A percentile compares a stretch with the other conserved stretches of the same genome.
These are phyloP conservation scores for Zanthoxylum bungeanum DNA, from an alignment of 345 rosid species.

Conservation along the genomic window DNA sequence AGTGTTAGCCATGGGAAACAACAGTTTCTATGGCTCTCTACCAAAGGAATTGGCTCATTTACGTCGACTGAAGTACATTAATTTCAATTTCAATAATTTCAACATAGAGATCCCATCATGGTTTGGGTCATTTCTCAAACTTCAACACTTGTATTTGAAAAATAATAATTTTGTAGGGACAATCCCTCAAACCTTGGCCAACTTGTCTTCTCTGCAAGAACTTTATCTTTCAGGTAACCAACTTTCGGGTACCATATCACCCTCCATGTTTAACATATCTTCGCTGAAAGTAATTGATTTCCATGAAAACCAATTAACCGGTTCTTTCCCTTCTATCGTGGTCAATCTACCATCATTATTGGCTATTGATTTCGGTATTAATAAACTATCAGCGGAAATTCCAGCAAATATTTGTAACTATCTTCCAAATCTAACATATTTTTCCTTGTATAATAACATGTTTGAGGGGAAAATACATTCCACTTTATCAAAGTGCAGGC, in stretches of 20 bases:
- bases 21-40: slow-evolving; percentile 13
- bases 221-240: background rate
- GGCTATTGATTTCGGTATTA: background rate
- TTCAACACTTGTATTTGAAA: background rate
- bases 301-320: background rate
- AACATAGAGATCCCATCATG: slow-evolving; percentile 10
- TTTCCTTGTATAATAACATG: background rate
- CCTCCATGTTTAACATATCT: background rate
- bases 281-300: background rate
- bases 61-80: slow-evolving; percentile 1
- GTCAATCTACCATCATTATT: background rate
- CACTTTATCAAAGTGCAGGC: background rate
- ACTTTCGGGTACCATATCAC: background rate
- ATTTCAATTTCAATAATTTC: background rate
- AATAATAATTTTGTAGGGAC: slow-evolving; percentile 14
- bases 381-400: background rate
- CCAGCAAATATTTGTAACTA: background rate
- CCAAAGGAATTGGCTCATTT: slow-evolving; percentile 16
- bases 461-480: background rate
- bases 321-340: background rate
- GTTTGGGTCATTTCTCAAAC: slow-evolving; percentile 1
- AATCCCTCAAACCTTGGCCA: background rate
- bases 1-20: background rate
- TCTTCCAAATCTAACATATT: background rate
- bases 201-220: background rate